Evolutionary conservation across 495 filamentous ascomycete species (phyloP), one percentile per base, ranked within the genome.

Genomic region (Opeltia flavorubescens): DNA sequence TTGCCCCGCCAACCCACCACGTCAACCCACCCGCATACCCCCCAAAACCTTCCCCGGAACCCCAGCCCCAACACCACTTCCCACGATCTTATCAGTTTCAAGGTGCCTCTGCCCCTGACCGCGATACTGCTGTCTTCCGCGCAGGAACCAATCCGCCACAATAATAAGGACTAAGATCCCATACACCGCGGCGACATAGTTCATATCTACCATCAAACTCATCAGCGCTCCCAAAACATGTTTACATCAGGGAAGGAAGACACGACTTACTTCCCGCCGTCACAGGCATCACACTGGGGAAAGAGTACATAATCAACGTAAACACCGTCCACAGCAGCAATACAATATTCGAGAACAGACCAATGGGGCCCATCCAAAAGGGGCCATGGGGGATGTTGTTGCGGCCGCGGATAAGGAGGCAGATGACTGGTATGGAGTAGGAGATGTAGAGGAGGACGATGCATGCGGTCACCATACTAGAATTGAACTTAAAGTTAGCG

Each of bases 121-220:
- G 4, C 63, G 48, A 57, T 68, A 74, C 5, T 59, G 58, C 5
- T 50, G 50, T 36, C 66, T 62, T 1, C 67, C 72, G 1, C 71
- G 55, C 23, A 50, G 48, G 47, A 67, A 64, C 71, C 71, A 75
- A 49, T 75, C 69, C 12, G 57, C 46, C 0, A 64, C 47, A 13
- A 68, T 60, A 35, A 74, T 57, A 31, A 58, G 31, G 23, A 71
- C 53, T 13, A 72, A 63, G 24, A 69, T 67, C 12, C 47, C 66
- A 42, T 75, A 75, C 3, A 76, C 71, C 15, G 60, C 71, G 12
- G 62, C 68, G 18, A 75, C 69, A 53, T 77, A 76, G 52, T 77
- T 77, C 74, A 77, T 77, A 47, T 66, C 66, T 69, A 35, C 34
- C n/a, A 26, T 50, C n/a, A n/a, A 2, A 8, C 23, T 31, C 26